Base-by-base conservation (phyloP, 164 flowering plant genomes). In the Cinnamomum chago region DNA sequence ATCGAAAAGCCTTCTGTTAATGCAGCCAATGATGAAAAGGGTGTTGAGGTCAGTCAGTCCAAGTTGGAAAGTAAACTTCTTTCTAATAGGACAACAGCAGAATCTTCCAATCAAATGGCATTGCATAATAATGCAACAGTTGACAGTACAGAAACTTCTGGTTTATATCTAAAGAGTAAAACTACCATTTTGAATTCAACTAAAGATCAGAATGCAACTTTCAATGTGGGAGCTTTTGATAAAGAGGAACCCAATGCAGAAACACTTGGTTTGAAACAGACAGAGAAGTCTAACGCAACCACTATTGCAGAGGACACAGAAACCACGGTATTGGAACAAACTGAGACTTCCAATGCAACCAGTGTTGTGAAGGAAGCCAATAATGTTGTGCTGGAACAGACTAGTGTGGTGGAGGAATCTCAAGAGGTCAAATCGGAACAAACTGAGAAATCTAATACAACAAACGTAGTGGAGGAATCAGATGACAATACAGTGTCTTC, bases 81-180 rank as follows among this genome's bases (percentile, higher is more conserved):
- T 65, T 22, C 76, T 27, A 58, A 51, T 76, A 75, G 80, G 23
- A 17, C 7, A 22, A 76, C 66, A 3, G 47, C 74, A 64, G 86
- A 79, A 65, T 65, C 81, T 35, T 62, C 73, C 52, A 82, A 81
- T 69, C 82, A 81, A 67, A 62, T 68, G 24, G 80, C 81, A 68
- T 66, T 22, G 51, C 75, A 77, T 60, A 76, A 76, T 27, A 73
- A 64, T 66, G 62, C 79, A 13, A 76, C 30, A 3, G 22, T 33
- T 47, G 76, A 76, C 1, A 73, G 30, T 58, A 50, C 47, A 68
- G 73, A 73, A 76, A 51, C 50, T 71, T 71, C 66, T 35, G 50
- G 7, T 73, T 72, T 82, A 33, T 64, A 76, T 15, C 65, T 20
- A 20, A 76, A 75, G 65, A 73, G 70, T 72, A 82, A 18, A 35